Evolutionary conservation across 2,329 filamentous ascomycete species (phyloP), one percentile per base, ranked within the genome.

Genomic region (Trichoderma lentiforme): DNA sequence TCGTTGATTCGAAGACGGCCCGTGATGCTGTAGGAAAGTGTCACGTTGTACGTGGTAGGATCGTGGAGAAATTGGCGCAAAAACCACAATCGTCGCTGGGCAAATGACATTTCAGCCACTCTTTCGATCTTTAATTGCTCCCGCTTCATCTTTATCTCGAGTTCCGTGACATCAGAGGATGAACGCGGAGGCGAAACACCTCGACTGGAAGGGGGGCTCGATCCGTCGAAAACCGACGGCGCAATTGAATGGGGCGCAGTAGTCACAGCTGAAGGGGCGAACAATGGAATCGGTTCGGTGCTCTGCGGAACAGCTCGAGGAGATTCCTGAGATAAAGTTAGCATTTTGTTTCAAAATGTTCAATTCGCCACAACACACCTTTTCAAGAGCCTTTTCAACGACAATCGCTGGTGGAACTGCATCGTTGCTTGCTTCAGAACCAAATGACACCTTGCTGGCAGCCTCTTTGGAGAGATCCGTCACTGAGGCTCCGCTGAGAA

Each of bases 401-500:
- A 14, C 56, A 30, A 58, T n/a, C 15, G 26, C 28, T 18, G 56
- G 26, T 58, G 56, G 7, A 58, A 7, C 14, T 3, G 18, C 56
- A n/a, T 58, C 56, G 6, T 0, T 3, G 3, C 15, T 3, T 58
- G 28, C 28, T 18, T 32, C 56, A 3, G 56, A n/a, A 4, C 60
- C 36, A 39, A 63, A 21, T 28, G 21, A 6, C 4, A 43, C 60
- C 60, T 63, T 63, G 0, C 56, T 30, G 12, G 56, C 56, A 30
- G 56, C 56, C 56, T 58, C 28, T 15, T 63, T 43, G 4, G n/a
- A 36, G 14, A 63, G 32, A 12, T 63, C 60, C 12, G 60, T 6
- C 15, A 65, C 39, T 21, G 62, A 47, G 26, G 34, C 34, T 8
- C 81, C 82, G 1, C 77, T 75, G 2, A 78, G 43, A 21, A 80